Percentiles rank a stretch among this genome's conserved stretches.
Conservation (phyloP, 1,284 basidiomycete genomes). For the Boletellus deceptivus region DNA sequence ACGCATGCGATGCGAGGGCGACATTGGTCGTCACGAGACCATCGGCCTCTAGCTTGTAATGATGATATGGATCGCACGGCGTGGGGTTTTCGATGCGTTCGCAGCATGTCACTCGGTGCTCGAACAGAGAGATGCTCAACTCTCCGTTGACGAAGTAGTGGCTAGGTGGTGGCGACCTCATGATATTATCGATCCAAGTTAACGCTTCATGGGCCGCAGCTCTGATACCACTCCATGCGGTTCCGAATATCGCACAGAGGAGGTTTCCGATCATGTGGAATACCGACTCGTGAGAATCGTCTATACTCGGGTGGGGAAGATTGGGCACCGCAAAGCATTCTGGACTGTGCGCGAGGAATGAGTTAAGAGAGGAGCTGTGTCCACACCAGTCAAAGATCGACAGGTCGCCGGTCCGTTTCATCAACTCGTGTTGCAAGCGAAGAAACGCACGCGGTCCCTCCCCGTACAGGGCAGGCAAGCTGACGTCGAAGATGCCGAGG, state of each 20-base stretch:
- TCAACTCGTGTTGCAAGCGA: constrained; percentile 30
- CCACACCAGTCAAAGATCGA: constrained; percentile 34
- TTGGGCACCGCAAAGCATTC: constrained; percentile 14
- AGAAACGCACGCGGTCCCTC: constrained; percentile 26
- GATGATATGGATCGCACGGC: neutral
- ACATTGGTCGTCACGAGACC: constrained; percentile 14
- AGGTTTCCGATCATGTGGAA: constrained; percentile 19
- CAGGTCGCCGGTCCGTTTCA: constrained; percentile 26
- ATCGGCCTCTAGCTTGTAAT: constrained; percentile 13
- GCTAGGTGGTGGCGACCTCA: constrained; percentile 14
- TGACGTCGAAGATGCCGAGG: constrained; percentile 29
- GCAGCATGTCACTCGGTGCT: constrained; percentile 19
- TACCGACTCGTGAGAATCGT: constrained; percentile 1
- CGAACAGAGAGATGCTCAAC: constrained; percentile 22
- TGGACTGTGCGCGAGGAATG: constrained; percentile 20
- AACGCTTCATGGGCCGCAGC: neutral
- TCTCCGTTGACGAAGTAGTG: constrained; percentile 24
- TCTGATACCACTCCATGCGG: constrained; percentile 4
- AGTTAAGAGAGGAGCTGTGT: constrained; percentile 23
- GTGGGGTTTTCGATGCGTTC: neutral
- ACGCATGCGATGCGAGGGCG: constrained; percentile 1
- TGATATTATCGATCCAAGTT: constrained; percentile 5
- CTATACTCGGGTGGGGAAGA: constrained; percentile 3
- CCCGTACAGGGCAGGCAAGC: constrained; percentile 22
- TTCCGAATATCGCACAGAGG: constrained; percentile 9